Percentiles rank a stretch among this genome's conserved stretches.
Evolutionary conservation across 495 filamentous ascomycete genomes (phyloP).

Genomic region (Emericellopsis terricola): DNA sequence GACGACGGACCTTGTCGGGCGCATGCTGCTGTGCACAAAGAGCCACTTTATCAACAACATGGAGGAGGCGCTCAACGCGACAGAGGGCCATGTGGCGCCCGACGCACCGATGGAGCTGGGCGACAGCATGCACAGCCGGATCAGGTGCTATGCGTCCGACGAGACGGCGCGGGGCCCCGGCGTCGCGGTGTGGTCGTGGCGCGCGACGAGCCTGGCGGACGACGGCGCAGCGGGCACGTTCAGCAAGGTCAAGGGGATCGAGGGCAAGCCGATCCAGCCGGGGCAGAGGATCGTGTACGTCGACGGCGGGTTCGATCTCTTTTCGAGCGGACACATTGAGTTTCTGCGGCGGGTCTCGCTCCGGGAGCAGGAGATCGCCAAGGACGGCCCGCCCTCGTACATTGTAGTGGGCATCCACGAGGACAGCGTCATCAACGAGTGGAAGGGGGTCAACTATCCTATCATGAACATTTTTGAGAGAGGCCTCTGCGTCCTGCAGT

Average conservation of each 20-base stretch:
- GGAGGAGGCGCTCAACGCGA: slow-evolving; percentile 41
- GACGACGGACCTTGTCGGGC: slow-evolving; percentile 89
- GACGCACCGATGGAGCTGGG: slow-evolving; percentile 45
- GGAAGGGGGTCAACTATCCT: slow-evolving; percentile 95
- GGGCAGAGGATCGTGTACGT: slow-evolving; percentile 86
- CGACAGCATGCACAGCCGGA: slow-evolving; percentile 44
- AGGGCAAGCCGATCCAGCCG: slow-evolving; percentile 43
- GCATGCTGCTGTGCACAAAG: slow-evolving; percentile 88
- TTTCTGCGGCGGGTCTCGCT: slow-evolving; percentile 63
- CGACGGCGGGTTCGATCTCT: slow-evolving; percentile 92
- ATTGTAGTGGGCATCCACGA: slow-evolving; percentile 86
- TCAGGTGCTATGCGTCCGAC: slow-evolving; percentile 74
- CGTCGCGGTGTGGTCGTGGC: slow-evolving; percentile 66
- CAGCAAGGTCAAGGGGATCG: slow-evolving; percentile 39
- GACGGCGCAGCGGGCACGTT: slow-evolving; percentile 35
- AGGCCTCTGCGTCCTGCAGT: slow-evolving; percentile 87
- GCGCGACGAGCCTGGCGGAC: slow-evolving; percentile 25
- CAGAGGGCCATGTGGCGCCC: slow-evolving; percentile 50
- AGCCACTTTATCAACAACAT: slow-evolving; percentile 74
- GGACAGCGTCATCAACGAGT: slow-evolving; percentile 81
- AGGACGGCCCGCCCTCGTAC: slow-evolving; percentile 63
- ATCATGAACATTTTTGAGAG: slow-evolving; percentile 99
- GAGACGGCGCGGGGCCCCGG: slow-evolving; percentile 53
- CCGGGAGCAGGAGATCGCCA: slow-evolving; percentile 47
- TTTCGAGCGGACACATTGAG: slow-evolving; percentile 91